phyloP scores from a whole-genome alignment of 2,329 filamentous ascomycete species.

The Pseudogymnoascus sp. region DNA sequence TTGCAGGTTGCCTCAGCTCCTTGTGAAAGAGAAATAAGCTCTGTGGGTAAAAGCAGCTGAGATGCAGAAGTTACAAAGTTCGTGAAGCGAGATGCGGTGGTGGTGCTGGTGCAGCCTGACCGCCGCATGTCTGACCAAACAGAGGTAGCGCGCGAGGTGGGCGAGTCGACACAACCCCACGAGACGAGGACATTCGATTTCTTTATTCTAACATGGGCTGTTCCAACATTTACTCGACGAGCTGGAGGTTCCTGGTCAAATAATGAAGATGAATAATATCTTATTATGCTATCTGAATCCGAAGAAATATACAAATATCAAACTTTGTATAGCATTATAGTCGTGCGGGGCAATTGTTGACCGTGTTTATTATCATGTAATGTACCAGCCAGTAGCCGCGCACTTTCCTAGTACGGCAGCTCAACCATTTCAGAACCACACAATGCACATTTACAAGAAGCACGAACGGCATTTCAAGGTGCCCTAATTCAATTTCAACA shows the following conservation, averaged over 20 bases:
- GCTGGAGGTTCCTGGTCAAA: neutral
- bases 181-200: constrained; percentile 1
- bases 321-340: neutral
- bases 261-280: neutral
- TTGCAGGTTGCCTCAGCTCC: neutral
- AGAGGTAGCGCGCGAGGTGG: neutral
- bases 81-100: constrained; percentile 7
- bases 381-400: neutral
- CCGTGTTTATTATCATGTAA: constrained; percentile 4
- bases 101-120: constrained; percentile 8
- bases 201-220: constrained; percentile 5
- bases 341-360: constrained; percentile 2
- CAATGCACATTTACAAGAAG: neutral
- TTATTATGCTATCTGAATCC: neutral
- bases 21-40: constrained; percentile 4
- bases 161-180: constrained; percentile 1
- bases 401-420: neutral
- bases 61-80: constrained; percentile 10
- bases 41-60: constrained; percentile 9
- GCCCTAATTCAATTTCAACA: neutral
- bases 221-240: neutral
- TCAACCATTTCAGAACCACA: neutral
- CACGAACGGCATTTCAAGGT: neutral
- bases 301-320: neutral
- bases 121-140: constrained; percentile 7